These are phyloP conservation scores for Pseudocercospora musae DNA, from an alignment of 2,329 filamentous ascomycete genomes.

Conservation along the genomic window DNA sequence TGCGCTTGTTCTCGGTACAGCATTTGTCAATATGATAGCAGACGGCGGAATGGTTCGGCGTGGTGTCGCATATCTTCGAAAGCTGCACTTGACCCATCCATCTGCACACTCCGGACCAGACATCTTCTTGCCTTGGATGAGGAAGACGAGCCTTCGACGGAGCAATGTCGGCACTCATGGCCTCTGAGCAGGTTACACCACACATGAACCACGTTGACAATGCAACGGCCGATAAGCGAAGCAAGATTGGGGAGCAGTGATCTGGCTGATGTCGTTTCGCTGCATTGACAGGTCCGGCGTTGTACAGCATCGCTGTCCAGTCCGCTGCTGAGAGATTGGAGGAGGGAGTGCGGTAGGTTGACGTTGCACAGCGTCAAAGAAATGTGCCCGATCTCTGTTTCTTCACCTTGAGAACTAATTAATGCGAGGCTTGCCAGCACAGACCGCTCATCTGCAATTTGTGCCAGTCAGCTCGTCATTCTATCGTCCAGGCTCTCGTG, in stretches of 20 bases:
- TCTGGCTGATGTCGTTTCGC: neutral
- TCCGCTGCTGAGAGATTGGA: conserved; percentile 2
- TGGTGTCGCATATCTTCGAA: neutral
- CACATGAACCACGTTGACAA: neutral
- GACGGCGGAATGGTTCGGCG: neutral
- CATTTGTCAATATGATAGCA: neutral
- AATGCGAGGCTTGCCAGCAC: conserved; percentile 2
- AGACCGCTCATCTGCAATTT: neutral
- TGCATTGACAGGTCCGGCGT: conserved; percentile 1
- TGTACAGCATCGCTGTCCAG: neutral
- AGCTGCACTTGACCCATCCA: too few relatives aligned
- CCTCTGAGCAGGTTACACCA: neutral
- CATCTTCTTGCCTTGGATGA: neutral
- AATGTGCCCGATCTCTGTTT: neutral
- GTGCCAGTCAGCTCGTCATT: neutral
- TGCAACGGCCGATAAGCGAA: neutral
- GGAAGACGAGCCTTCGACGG: neutral
- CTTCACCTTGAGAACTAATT: neutral
- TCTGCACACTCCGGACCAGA: neutral
- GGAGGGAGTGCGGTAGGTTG: neutral
- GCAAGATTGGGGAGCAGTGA: neutral
- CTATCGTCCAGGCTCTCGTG: neutral
- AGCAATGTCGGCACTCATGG: neutral
- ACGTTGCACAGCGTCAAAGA: neutral
- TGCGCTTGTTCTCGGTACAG: neutral